These are phyloP conservation scores for Trichoderma koningiopsis DNA, from an alignment of 2,329 filamentous ascomycete genomes.

Conservation along the genomic window DNA sequence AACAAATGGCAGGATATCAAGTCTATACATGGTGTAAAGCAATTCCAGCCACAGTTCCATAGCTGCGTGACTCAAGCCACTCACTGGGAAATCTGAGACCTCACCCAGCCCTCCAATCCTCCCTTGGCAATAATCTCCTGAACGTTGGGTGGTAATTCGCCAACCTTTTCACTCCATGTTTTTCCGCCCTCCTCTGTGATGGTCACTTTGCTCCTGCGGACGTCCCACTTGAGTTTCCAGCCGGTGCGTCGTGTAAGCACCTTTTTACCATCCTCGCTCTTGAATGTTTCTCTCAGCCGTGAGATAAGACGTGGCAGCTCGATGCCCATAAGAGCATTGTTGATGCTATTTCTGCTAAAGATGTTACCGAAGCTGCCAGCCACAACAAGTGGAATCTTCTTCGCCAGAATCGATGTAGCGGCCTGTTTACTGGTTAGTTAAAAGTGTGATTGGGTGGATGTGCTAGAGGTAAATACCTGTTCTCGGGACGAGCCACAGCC, in stretches of 20 bases:
- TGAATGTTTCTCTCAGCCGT: constrained; percentile 63
- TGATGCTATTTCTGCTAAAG: constrained; percentile 75
- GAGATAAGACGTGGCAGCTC: constrained; percentile 69
- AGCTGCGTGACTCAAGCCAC: not conserved
- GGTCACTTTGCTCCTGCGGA: constrained; percentile 68
- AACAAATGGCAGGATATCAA: not conserved
- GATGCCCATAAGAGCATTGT: constrained; percentile 74
- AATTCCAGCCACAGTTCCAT: not conserved
- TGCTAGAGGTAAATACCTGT: constrained; percentile 27
- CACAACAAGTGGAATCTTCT: constrained; percentile 77
- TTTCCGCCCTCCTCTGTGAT: constrained; percentile 70
- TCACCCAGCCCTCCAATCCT: constrained; percentile 46
- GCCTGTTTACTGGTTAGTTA: constrained; percentile 52
- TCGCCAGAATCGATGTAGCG: constrained; percentile 82
- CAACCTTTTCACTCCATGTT: constrained; percentile 78
- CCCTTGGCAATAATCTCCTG: constrained; percentile 76
- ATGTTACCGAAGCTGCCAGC: constrained; percentile 83
- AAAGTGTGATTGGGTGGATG: not conserved
- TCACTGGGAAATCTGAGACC: not conserved
- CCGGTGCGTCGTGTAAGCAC: constrained; percentile 71
- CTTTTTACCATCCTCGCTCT: constrained; percentile 48
- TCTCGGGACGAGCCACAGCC: constrained; percentile 81
- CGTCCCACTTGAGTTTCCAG: constrained; percentile 83
- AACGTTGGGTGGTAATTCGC: constrained; percentile 80
- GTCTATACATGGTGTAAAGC: not conserved